Conservation (phyloP, 83 land plant genomes). For the Diphasiastrum complanatum region DNA sequence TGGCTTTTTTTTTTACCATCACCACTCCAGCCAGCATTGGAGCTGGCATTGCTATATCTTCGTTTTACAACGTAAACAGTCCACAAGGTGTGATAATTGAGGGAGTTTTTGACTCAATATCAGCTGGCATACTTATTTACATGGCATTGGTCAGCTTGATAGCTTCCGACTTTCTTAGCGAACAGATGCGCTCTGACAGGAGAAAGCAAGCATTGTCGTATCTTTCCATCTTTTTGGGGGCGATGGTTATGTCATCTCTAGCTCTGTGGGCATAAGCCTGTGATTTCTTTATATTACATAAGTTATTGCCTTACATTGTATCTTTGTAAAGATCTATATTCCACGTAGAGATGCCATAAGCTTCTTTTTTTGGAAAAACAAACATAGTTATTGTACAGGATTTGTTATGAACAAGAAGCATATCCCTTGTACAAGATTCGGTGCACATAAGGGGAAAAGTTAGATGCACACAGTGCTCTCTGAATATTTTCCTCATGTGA, state of each 20-base stretch:
- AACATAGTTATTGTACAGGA: too few species aligned
- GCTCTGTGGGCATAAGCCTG: constrained; percentile 77
- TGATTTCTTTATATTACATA: too few species aligned
- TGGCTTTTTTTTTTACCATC: constrained; percentile 55
- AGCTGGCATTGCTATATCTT: constrained; percentile 44
- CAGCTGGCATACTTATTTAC: constrained; percentile 58
- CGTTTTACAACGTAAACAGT: constrained; percentile 43
- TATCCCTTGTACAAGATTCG: too few species aligned
- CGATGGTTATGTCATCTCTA: constrained; percentile 51
- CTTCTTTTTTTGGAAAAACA: too few species aligned
- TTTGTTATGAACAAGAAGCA: too few species aligned
- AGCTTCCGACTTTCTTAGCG: constrained; percentile 53
- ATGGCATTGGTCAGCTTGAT: constrained; percentile 65
- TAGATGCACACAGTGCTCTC: too few species aligned
- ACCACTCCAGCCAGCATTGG: constrained; percentile 58
- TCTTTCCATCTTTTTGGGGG: constrained; percentile 42
- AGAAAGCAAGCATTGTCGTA: constrained; percentile 37
- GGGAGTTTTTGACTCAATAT: constrained; percentile 48
- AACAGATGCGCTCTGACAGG: constrained; percentile 31
- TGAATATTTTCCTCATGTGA: too few species aligned
- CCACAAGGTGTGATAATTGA: constrained; percentile 44
- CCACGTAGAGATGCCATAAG: too few species aligned
- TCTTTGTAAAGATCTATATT: too few species aligned
- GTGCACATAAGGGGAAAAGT: too few species aligned
- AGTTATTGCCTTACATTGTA: too few species aligned